A percentile compares a stretch with the other conserved stretches of the same genome.
Conservation (phyloP, 192 early-diverging fungal genomes). For the Rhizophlyctis rosea region DNA sequence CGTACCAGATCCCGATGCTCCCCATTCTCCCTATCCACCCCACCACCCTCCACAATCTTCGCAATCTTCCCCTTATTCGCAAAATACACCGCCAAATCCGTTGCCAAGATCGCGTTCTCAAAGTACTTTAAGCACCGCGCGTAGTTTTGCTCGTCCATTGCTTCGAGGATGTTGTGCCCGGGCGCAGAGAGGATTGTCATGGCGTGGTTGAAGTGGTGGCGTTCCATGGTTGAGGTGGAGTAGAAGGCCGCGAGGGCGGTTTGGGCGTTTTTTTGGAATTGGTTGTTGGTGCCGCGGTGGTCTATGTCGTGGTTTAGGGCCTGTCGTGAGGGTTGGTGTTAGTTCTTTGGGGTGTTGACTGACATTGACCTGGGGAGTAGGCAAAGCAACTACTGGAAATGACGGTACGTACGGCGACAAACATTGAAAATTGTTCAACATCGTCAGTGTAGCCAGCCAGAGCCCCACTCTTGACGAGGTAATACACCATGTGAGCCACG, state of each 20-base stretch:
- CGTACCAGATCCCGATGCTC: conserved; percentile 19
- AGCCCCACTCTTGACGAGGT: conserved; percentile 19
- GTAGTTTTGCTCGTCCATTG: conserved; percentile 28
- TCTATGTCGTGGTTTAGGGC: no score
- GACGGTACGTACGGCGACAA: no score
- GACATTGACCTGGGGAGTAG: no score
- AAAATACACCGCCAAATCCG: conserved; percentile 45
- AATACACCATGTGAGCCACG: conserved; percentile 40
- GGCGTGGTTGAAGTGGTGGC: conserved; percentile 48
- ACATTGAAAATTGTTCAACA: conserved; percentile 43
- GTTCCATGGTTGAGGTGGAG: conserved; percentile 39
- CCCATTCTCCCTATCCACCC: conserved; percentile 5
- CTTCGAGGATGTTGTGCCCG: conserved; percentile 36
- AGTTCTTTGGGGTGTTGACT: no score
- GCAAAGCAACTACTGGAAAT: no score
- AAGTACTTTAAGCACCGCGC: conserved; percentile 29
- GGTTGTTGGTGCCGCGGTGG: no score
- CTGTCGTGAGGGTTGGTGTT: no score
- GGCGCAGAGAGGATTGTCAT: conserved; percentile 39
- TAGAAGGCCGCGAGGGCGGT: conserved; percentile 42
- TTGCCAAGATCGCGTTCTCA: conserved; percentile 42
- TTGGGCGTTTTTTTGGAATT: conserved; percentile 40
- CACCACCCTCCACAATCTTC: conserved; percentile 17
- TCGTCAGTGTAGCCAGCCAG: conserved; percentile 15
- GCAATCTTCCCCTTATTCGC: conserved; percentile 29